These are phyloP conservation scores for Cyclospora cayetanensis DNA, from an alignment of 169 alveolate species.

Conservation along the genomic window DNA sequence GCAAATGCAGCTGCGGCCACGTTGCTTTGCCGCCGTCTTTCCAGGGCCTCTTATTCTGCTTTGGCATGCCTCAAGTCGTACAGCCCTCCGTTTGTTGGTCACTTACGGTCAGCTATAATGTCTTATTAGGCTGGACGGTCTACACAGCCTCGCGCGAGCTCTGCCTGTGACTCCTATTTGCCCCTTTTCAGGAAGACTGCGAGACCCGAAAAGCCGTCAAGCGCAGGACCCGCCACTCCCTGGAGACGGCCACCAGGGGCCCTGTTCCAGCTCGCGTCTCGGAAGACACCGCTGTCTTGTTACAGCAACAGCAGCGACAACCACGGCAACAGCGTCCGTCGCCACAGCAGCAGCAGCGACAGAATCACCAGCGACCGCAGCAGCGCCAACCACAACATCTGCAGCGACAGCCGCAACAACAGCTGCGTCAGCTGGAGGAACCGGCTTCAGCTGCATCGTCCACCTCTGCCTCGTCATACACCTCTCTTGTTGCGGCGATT, in stretches of 20 bases:
- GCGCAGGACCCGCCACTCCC: constrained; percentile 35
- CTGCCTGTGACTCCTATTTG: not conserved
- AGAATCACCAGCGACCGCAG: not conserved
- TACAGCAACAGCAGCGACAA: not conserved
- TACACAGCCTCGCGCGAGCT: not conserved
- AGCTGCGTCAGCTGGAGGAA: not conserved
- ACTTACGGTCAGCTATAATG: not conserved
- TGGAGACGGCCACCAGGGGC: not conserved
- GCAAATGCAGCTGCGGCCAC: not conserved
- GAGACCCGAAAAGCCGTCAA: constrained; percentile 53
- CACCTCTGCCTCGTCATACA: not conserved
- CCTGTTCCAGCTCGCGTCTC: not conserved
- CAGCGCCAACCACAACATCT: not conserved
- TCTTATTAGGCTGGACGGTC: not conserved
- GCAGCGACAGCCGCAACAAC: constrained; percentile 11
- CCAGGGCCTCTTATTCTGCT: not conserved
- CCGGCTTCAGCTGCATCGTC: not conserved
- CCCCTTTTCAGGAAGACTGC: constrained; percentile 54
- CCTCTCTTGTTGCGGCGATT: not conserved
- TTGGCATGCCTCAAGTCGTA: not conserved
- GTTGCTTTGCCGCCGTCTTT: not conserved
- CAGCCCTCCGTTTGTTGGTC: not conserved
- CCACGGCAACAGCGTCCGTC: not conserved
- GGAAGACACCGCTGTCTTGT: not conserved
- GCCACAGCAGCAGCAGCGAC: not conserved